Evolutionary conservation across 2,329 filamentous ascomycete species (phyloP), one percentile per base, ranked within the genome.

Genomic region (Nemania serpens): DNA sequence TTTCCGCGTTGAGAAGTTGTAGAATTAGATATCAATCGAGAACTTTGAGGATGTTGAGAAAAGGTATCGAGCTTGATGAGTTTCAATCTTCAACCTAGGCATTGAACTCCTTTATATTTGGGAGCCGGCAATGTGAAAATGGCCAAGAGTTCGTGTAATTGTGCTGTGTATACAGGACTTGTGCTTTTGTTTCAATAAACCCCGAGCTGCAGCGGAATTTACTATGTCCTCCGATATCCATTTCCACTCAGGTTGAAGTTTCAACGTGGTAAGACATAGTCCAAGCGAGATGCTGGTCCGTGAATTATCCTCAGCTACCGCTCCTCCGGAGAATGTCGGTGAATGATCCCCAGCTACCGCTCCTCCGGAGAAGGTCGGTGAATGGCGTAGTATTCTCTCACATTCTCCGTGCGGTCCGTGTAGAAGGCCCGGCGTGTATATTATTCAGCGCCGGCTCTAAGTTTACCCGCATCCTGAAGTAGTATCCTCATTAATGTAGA

Each of bases 141-240:
- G 11, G 17, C 11, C 10, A 17, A 50, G 3, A 15, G 2, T 18
- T 17, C 2, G 5, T 13, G 13, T 17, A 4, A 22, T 42, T 12
- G 5, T 22, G n/a, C 9, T 18, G 15, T 53, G 39, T 58, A 43
- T 58, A 53, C 25, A 29, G 25, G 3, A 29, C 25, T 29, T 3
- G 3, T 4, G 58, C 17, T 42, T 17, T 48, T 17, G 18, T 9
- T 17, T 34, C 5, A 13, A n/a, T 48, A 58, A 61, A 22, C 43
- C 45, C 58, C 58, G 58, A 45, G n/a, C 42, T 54, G 36, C 58
- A 61, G 53, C 58, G 58, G 58, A 29, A 45, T 43, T 43, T 53
- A 42, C 17, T 6, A n/a, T 22, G 18, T 12, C 13, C 18, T 20
- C 25, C 13, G 25, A 7, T 7, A 29, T 41, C 22, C 17, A 4